Conservation (phyloP, 768 basidiomycete genomes). For the Leccinum rimulosum region DNA sequence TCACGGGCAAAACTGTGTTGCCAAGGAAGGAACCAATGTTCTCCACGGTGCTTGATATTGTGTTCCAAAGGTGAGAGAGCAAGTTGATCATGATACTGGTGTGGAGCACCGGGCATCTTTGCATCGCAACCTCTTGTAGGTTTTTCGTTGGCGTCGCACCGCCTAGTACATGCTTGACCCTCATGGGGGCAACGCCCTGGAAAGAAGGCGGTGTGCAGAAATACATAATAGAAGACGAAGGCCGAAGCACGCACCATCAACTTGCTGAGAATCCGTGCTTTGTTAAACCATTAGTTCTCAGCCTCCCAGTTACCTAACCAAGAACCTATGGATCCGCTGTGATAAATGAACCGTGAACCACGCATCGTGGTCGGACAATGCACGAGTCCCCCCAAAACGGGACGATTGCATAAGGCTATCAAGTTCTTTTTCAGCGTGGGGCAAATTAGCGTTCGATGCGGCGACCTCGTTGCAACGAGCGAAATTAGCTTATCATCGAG, state of each 20-base stretch:
- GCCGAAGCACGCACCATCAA: background rate
- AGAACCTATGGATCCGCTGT: background rate
- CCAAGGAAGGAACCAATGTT: background rate
- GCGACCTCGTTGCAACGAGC: background rate
- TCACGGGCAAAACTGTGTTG: background rate
- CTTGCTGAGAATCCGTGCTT: background rate
- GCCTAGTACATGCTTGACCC: background rate
- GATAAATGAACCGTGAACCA: background rate
- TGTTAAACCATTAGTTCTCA: background rate
- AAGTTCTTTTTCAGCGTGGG: background rate
- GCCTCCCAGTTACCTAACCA: background rate
- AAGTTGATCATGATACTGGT: background rate
- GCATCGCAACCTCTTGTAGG: slow-evolving; percentile 1
- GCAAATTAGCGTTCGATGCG: background rate
- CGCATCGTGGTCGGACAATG: background rate
- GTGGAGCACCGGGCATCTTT: background rate
- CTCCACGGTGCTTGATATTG: background rate
- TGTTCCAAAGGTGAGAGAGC: background rate
- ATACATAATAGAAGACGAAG: background rate
- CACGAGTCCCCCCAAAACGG: background rate
- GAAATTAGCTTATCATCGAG: background rate
- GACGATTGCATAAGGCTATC: background rate
- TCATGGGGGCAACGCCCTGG: background rate
- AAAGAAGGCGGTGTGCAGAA: background rate
- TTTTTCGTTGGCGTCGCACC: background rate